Evolutionary conservation across 2,329 filamentous ascomycete species (phyloP).

Genomic region (Trichothecium roseum): DNA sequence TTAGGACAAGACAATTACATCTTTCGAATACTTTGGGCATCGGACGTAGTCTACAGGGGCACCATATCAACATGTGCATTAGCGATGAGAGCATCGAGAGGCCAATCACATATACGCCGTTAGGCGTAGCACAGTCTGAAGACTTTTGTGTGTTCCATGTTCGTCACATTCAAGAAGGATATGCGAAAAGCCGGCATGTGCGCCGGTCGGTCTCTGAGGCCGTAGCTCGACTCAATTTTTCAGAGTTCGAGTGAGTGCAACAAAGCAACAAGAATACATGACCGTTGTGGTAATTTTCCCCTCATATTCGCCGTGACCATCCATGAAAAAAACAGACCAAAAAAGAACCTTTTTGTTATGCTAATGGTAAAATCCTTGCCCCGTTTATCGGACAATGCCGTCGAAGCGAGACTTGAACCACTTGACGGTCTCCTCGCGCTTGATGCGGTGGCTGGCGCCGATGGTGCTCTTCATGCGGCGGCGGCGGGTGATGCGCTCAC

Average conservation of each 20-base stretch:
- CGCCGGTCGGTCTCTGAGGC: slow-evolving; percentile 67
- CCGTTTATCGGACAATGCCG: slow-evolving; percentile 87
- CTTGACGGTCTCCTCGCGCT: slow-evolving; percentile 89
- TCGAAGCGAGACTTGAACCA: slow-evolving; percentile 92
- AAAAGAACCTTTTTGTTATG: slow-evolving; percentile 26
- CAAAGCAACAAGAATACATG: slow-evolving; percentile 31
- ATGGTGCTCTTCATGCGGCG: slow-evolving; percentile 81
- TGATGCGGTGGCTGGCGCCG: slow-evolving; percentile 85
- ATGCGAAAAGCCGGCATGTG: slow-evolving; percentile 48
- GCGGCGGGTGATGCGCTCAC: slow-evolving; percentile 94
- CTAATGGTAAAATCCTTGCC: background rate
- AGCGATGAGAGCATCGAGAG: no score
- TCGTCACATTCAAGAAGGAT: slow-evolving; percentile 27
- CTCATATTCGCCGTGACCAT: slow-evolving; percentile 30
- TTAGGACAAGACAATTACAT: no score
- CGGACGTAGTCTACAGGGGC: no score
- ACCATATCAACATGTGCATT: no score
- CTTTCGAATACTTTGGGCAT: no score
- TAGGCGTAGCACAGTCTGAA: no score
- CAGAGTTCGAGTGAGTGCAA: slow-evolving; percentile 40
- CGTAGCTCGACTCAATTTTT: slow-evolving; percentile 49
- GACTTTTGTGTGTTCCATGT: slow-evolving; percentile 6
- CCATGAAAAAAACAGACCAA: slow-evolving; percentile 22
- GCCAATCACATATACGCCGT: no score
- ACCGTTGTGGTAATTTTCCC: slow-evolving; percentile 18